These are phyloP conservation scores for Vinca major DNA, from an alignment of 305 asterid species.

Conservation along the genomic window DNA sequence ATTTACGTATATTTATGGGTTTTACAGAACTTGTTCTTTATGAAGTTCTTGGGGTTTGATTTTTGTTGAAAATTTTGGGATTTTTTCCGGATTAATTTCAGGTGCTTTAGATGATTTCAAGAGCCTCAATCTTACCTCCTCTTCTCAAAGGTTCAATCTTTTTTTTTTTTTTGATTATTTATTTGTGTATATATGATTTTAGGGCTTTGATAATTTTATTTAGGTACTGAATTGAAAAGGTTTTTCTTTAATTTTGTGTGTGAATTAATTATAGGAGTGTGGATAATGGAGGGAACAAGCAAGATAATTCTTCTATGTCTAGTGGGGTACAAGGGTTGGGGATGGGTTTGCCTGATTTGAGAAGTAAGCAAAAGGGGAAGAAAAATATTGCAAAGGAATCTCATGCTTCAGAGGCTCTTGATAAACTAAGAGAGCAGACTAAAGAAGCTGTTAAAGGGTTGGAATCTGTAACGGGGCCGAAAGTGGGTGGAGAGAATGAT, in stretches of 20 bases:
- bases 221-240: constrained; percentile 12
- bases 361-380: constrained; percentile 68
- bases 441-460: constrained; percentile 84
- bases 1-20: too few relatives aligned
- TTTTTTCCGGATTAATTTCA: constrained; percentile 16
- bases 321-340: constrained; percentile 77
- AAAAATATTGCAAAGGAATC: constrained; percentile 61
- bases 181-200: neutral
- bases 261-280: constrained; percentile 26
- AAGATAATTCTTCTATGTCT: constrained; percentile 30
- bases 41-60: too few relatives aligned
- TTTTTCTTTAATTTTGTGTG: constrained; percentile 1
- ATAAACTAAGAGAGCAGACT: constrained; percentile 86
- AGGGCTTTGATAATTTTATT: constrained; percentile 12
- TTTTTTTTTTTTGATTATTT: constrained; percentile 10
- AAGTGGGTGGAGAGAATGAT: constrained; percentile 37
- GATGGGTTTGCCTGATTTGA: constrained; percentile 91
- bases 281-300: constrained; percentile 37
- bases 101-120: constrained; percentile 99
- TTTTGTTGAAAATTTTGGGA: too few relatives aligned
- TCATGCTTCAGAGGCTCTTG: constrained; percentile 80
- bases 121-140: constrained; percentile 68
- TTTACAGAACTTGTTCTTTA: too few relatives aligned
- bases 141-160: constrained; percentile 54
- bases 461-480: constrained; percentile 58